These are phyloP conservation scores for Neonectria hederae DNA, from an alignment of 2,329 filamentous ascomycete species.

Conservation along the genomic window DNA sequence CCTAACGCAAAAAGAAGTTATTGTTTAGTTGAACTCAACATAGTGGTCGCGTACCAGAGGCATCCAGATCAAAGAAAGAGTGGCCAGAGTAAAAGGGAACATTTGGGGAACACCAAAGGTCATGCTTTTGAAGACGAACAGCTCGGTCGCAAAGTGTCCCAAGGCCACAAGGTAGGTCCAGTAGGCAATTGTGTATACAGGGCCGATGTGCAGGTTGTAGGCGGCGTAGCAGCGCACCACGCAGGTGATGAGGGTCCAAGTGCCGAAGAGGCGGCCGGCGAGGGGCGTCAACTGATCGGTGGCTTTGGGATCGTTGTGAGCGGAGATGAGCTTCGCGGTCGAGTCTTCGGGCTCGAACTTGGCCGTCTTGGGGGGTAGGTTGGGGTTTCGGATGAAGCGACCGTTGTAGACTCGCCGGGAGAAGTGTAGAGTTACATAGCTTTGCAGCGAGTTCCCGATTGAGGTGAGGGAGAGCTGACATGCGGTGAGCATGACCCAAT, in stretches of 20 bases:
- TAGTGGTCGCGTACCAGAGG: slow-evolving; percentile 74
- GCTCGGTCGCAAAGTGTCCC: slow-evolving; percentile 82
- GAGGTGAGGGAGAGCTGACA: slow-evolving; percentile 82
- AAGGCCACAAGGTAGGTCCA: slow-evolving; percentile 85
- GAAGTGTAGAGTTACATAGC: slow-evolving; percentile 81
- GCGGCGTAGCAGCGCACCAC: slow-evolving; percentile 84
- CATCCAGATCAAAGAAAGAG: slow-evolving; percentile 68
- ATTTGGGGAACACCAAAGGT: slow-evolving; percentile 67
- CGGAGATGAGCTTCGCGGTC: slow-evolving; percentile 60
- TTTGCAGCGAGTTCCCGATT: slow-evolving; percentile 85
- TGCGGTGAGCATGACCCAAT: slow-evolving; percentile 21
- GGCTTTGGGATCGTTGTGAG: slow-evolving; percentile 56
- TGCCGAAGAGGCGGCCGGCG: slow-evolving; percentile 82
- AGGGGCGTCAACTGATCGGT: slow-evolving; percentile 76
- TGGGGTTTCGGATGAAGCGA: slow-evolving; percentile 62
- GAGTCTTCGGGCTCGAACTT: slow-evolving; percentile 62
- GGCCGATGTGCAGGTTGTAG: slow-evolving; percentile 78
- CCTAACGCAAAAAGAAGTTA: background rate
- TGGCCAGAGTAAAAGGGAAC: slow-evolving; percentile 64
- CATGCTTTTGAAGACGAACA: slow-evolving; percentile 80
- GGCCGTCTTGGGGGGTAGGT: slow-evolving; percentile 52
- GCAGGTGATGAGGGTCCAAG: slow-evolving; percentile 83
- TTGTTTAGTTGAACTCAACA: slow-evolving; percentile 55
- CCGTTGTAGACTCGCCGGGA: slow-evolving; percentile 88
- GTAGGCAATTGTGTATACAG: slow-evolving; percentile 81